phyloP scores from a whole-genome alignment of 805 yeast species.

The Suhomyces xylopsoci region DNA sequence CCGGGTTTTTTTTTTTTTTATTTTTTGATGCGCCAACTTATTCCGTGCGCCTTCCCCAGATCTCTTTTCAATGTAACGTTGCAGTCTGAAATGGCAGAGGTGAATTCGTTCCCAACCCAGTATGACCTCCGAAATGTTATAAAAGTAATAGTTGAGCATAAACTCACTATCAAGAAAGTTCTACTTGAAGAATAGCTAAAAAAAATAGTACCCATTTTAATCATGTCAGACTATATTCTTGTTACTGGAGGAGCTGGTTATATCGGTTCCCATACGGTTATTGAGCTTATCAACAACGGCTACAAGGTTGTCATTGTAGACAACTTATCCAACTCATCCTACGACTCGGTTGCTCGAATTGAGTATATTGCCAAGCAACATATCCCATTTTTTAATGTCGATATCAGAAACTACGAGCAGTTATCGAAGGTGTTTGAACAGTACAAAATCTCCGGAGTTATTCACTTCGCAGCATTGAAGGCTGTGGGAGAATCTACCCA shows the following conservation, averaged over 20 bases:
- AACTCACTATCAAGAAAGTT: neutral
- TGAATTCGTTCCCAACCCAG: neutral
- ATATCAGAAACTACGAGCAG: conserved; percentile 48
- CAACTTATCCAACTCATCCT: conserved; percentile 62
- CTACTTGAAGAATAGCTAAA: neutral
- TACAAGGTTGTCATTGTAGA: conserved; percentile 72
- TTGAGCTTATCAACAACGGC: conserved; percentile 58
- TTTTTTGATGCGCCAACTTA: neutral
- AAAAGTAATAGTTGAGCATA: neutral
- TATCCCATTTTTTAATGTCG: conserved; percentile 57
- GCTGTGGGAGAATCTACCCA: conserved; percentile 77
- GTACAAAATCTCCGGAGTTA: conserved; percentile 54
- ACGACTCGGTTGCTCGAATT: conserved; percentile 61
- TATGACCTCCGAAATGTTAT: neutral
- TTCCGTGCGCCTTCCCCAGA: neutral
- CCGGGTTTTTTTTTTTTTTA: neutral
- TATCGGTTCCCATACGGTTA: conserved; percentile 78
- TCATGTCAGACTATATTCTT: conserved; percentile 39
- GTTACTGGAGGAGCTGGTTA: conserved; percentile 89
- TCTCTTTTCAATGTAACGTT: neutral
- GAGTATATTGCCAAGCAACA: conserved; percentile 49
- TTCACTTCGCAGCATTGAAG: conserved; percentile 81
- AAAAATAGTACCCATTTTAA: neutral
- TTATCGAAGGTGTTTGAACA: conserved; percentile 47
- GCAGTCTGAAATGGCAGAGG: neutral